Evolutionary conservation across 768 basidiomycete species (phyloP), one percentile per base, ranked within the genome.

Genomic region (Sporobolomyces pararoseus): DNA sequence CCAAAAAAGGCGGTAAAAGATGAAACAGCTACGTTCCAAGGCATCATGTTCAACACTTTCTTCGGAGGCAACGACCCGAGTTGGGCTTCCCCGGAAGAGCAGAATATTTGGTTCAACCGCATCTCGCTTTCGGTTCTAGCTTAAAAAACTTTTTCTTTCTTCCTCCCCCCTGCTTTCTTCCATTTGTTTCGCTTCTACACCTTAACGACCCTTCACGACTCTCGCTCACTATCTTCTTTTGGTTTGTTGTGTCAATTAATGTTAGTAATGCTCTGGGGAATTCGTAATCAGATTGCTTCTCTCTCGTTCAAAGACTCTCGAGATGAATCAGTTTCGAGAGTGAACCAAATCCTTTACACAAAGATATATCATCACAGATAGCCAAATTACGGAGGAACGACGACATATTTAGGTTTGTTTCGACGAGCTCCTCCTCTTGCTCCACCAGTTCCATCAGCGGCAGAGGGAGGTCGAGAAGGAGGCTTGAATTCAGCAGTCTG

Each of bases 71-170:
- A 39, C 29, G 27, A 49, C 13, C 27, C n/a, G 0, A n/a, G 32
- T n/a, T 70, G 50, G 29, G 65, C 65, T 32, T 68, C 66, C 6
- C 66, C 74, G 7, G 13, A 29, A 4, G 55, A 67, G 4, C 74
- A 75, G 29, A 39, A 60, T 25, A 31, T 71, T 10, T 75, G 63
- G 64, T 72, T 75, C 55, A 70, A 72, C 27, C 49, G 64, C 5
- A 29, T 72, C 23, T 13, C 27, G 2, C 34, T 75, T 3, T 23
- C 37, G 4, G 50, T 75, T 10, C 65, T 68, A 21, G 65, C 47
- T 29, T 66, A 25, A n/a, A n/a, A n/a, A 42, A 35, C 37, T 58
- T 25, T 25, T 31, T 9, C n/a, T 13, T 13, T 39, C 54, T 37
- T n/a, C 39, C 10, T 42, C 39, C 17, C n/a, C n/a, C n/a, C n/a